Percentiles rank a stretch among this genome's conserved stretches.
Conservation (phyloP, 352 stramenopile species). For the Globisporangium barbulae region DNA sequence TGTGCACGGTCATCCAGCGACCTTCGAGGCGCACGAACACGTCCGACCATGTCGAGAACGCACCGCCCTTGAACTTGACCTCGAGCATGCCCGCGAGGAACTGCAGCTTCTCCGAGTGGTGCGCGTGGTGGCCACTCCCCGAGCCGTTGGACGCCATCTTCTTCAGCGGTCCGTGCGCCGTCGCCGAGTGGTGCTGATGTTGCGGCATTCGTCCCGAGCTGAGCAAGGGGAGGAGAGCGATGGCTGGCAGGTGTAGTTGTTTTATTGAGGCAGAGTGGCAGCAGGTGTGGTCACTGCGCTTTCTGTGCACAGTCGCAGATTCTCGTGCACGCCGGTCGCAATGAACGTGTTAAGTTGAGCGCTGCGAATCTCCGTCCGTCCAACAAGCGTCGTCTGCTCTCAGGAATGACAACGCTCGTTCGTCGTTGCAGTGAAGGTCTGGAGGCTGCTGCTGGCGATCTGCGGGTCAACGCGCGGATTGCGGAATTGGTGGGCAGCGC, state of each 20-base stretch:
- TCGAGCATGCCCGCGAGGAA: constrained; percentile 21
- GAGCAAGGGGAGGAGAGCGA: neutral
- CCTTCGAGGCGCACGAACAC: constrained; percentile 28
- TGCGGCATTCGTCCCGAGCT: neutral
- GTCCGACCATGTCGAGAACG: constrained; percentile 30
- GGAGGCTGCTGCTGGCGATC: neutral
- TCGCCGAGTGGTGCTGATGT: neutral
- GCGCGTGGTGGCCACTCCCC: neutral
- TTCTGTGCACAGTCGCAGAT: neutral
- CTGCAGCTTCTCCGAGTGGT: constrained; percentile 19
- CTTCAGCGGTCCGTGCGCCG: constrained; percentile 9
- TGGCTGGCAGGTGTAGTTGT: neutral
- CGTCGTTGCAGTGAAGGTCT: neutral
- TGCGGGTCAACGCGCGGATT: neutral
- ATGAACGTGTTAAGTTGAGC: neutral
- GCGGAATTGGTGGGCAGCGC: neutral
- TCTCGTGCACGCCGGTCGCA: neutral
- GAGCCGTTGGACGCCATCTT: constrained; percentile 16
- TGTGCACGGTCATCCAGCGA: constrained; percentile 35
- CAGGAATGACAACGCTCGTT: neutral
- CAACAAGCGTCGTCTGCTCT: neutral
- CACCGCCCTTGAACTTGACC: constrained; percentile 29
- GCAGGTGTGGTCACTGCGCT: neutral
- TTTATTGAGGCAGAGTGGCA: neutral
- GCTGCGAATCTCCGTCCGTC: neutral